Base-by-base conservation (phyloP, 2,329 filamentous ascomycete genomes). In the Botrytis pseudocinerea region DNA sequence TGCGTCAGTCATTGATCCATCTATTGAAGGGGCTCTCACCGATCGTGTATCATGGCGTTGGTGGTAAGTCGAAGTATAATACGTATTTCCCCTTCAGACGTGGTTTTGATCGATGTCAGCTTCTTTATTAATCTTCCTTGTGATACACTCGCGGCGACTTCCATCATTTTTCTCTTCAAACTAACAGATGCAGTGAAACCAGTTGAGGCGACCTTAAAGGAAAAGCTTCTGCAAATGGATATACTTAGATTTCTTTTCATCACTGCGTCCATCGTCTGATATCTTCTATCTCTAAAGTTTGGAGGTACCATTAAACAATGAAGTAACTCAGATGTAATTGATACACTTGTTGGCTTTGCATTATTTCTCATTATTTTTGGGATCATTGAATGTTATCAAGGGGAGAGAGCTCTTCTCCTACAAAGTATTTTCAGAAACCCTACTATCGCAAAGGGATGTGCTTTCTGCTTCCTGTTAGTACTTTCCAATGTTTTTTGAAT, bases 221-320 rank as follows among this genome's bases (percentile, higher is more conserved):
- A 85, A 75, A 85, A 85, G 79, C 61, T 86, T 22, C 78, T 82
- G 2, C 83, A 86, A 76, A 82, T 87, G 80, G 85, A 87, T 72
- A 80, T 83, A 6, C 61, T 82, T 8, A 85, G 85, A 5, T 80
- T 82, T n/a, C 73, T 81, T 25, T 74, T 87, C 48, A 79, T 86
- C 61, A 83, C 86, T 81, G 80, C 80, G 76, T 77, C 80, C 78
- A 77, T 82, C 78, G 75, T 86, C 77, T 76, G 78, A 75, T 82
- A 83, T 73, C 79, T 85, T 57, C 79, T 85, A 9, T 84, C 83
- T 54, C 76, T 86, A 2, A 83, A 85, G 76, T 85, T 82, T 75
- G 85, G 83, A 69, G 84, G 85, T 20, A 76, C 80, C 7, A 80
- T 80, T 0, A 78, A 84, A 66, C 72, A 81, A 82, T 87, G 54